These are phyloP conservation scores for Aspergillus sclerotioniger DNA, from an alignment of 495 filamentous ascomycete genomes.

Conservation along the genomic window DNA sequence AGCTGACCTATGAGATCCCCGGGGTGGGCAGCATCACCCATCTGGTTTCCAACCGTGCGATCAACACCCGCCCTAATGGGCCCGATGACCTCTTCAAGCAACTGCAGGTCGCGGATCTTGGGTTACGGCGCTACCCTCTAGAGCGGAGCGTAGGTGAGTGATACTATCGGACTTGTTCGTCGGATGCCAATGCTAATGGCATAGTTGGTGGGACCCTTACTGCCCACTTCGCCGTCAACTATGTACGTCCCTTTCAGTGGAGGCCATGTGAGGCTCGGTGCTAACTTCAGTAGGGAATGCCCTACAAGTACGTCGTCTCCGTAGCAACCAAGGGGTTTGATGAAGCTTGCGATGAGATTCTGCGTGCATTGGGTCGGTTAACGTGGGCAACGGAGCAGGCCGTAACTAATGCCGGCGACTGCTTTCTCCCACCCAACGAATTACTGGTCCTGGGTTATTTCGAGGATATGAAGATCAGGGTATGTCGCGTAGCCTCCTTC, in stretches of 20 bases:
- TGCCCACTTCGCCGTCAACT: slow-evolving; percentile 70
- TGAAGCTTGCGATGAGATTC: slow-evolving; percentile 57
- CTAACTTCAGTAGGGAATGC: slow-evolving; percentile 57
- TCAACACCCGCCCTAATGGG: slow-evolving; percentile 51
- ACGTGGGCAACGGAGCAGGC: slow-evolving; percentile 60
- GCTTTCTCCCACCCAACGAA: slow-evolving; percentile 58
- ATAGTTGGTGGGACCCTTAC: slow-evolving; percentile 51
- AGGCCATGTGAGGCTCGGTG: slow-evolving; percentile 9
- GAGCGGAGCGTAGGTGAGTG: slow-evolving; percentile 38
- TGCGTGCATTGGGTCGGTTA: slow-evolving; percentile 57
- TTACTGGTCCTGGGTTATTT: slow-evolving; percentile 74
- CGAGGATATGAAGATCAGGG: slow-evolving; percentile 63
- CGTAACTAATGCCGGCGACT: slow-evolving; percentile 25
- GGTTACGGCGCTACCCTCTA: slow-evolving; percentile 55
- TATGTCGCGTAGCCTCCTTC: slow-evolving; percentile 36
- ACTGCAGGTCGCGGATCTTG: slow-evolving; percentile 58
- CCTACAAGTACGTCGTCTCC: slow-evolving; percentile 76
- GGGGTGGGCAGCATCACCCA: slow-evolving; percentile 60
- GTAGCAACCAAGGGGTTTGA: slow-evolving; percentile 62
- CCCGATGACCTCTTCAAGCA: slow-evolving; percentile 62
- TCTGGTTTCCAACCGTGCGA: slow-evolving; percentile 51
- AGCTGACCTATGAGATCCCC: slow-evolving; percentile 34
- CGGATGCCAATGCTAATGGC: slow-evolving; percentile 1
- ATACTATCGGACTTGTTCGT: slow-evolving; percentile 9
- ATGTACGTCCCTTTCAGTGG: slow-evolving; percentile 47